phyloP scores from a whole-genome alignment of 2,329 filamentous ascomycete species.

The Alternaria alternata region DNA sequence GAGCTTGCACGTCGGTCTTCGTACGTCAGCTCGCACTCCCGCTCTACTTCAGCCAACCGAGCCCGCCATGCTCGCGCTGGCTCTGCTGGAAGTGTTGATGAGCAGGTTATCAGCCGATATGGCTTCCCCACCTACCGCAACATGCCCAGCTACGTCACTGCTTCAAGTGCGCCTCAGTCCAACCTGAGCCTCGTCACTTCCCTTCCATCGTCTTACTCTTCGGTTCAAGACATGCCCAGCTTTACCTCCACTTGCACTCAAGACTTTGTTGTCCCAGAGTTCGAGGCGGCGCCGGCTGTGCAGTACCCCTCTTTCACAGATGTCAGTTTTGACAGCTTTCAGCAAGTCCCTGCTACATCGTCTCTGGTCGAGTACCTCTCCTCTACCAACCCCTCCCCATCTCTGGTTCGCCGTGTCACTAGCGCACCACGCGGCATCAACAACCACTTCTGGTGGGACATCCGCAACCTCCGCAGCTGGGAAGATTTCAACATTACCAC shows the following conservation, averaged over 20 bases:
- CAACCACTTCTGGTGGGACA: conserved; percentile 95
- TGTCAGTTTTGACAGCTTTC: conserved; percentile 50
- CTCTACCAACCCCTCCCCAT: conserved; percentile 79
- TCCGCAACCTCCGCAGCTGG: conserved; percentile 87
- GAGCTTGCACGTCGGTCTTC: conserved; percentile 47
- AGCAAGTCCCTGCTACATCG: conserved; percentile 59
- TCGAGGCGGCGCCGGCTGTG: conserved; percentile 51
- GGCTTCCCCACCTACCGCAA: conserved; percentile 87
- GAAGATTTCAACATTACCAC: conserved; percentile 76
- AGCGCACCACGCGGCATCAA: conserved; percentile 73
- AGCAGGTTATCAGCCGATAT: conserved; percentile 71
- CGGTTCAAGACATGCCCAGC: conserved; percentile 45
- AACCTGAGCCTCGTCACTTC: conserved; percentile 52
- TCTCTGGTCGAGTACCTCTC: conserved; percentile 82
- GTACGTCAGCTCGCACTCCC: conserved; percentile 49
- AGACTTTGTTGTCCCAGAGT: conserved; percentile 48
- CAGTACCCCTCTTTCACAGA: conserved; percentile 55
- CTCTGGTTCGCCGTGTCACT: conserved; percentile 80
- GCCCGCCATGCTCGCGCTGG: conserved; percentile 61
- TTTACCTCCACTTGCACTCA: conserved; percentile 41
- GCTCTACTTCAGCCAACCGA: conserved; percentile 69
- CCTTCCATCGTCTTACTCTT: conserved; percentile 47
- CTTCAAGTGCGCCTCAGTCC: conserved; percentile 46
- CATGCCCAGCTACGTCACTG: conserved; percentile 66
- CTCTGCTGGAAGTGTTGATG: conserved; percentile 74